Percentiles rank a stretch among this genome's conserved stretches.
Evolutionary conservation across 2,329 filamentous ascomycete genomes (phyloP).

Genomic region (Venturia oleaginea): DNA sequence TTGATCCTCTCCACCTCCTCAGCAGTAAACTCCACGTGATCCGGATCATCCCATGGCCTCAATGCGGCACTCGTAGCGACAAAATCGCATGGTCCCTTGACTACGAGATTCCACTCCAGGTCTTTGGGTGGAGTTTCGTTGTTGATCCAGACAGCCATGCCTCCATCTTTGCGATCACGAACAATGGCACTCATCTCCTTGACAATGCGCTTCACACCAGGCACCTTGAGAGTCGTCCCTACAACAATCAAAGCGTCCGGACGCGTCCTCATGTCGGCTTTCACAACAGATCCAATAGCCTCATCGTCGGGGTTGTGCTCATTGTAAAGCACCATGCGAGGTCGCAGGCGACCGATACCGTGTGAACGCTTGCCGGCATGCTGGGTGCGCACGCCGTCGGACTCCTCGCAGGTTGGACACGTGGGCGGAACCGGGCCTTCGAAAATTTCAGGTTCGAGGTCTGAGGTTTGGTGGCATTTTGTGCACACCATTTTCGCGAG

Average conservation of each 20-base stretch:
- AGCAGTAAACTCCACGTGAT: conserved; percentile 25
- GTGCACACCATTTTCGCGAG: conserved; percentile 95
- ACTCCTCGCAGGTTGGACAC: conserved; percentile 64
- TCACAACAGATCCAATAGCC: conserved; percentile 85
- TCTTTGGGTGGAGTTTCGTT: conserved; percentile 78
- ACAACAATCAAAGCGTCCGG: conserved; percentile 93
- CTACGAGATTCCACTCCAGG: conserved; percentile 87
- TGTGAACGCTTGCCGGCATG: conserved; percentile 82
- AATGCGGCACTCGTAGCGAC: conserved; percentile 65
- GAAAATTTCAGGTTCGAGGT: conserved; percentile 73
- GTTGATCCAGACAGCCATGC: conserved; percentile 87
- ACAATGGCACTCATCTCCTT: conserved; percentile 84
- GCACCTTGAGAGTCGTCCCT: conserved; percentile 90
- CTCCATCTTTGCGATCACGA: conserved; percentile 68
- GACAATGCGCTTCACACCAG: conserved; percentile 80
- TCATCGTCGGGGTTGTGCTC: conserved; percentile 95
- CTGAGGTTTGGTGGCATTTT: conserved; percentile 70
- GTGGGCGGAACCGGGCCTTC: conserved; percentile 73
- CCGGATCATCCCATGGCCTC: conserved; percentile 46
- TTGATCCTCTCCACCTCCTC: conserved; percentile 25
- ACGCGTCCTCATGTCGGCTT: conserved; percentile 71
- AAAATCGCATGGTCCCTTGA: conserved; percentile 79
- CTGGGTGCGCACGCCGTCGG: conserved; percentile 66
- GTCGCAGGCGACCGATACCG: conserved; percentile 80
- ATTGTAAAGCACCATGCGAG: conserved; percentile 94